Evolutionary conservation across 148 eudicot genomes (phyloP).

Genomic region (Camellia sinensis): DNA sequence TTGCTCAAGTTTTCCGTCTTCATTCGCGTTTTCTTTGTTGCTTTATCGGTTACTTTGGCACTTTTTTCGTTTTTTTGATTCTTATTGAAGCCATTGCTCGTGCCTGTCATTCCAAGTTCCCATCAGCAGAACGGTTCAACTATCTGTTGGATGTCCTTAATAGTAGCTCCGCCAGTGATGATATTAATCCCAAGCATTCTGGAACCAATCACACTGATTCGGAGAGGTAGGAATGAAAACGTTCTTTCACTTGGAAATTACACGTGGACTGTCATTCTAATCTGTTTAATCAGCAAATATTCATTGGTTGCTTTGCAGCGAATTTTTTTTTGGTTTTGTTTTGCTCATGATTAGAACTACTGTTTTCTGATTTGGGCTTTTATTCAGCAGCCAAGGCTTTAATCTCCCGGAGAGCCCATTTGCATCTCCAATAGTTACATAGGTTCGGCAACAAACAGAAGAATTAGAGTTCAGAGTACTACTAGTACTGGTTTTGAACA

Average conservation of each 20-base stretch:
- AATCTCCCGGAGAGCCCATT: constrained; percentile 72
- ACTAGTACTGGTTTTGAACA: constrained; percentile 11
- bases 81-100: background rate
- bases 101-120: constrained; percentile 35
- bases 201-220: constrained; percentile 30
- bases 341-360: background rate
- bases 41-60: background rate
- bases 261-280: no score
- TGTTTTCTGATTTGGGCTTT: background rate
- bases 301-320: no score
- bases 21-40: background rate
- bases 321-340: background rate
- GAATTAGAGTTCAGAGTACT: constrained; percentile 16
- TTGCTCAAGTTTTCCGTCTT: background rate
- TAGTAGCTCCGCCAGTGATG: constrained; percentile 19
- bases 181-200: constrained; percentile 19
- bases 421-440: constrained; percentile 39
- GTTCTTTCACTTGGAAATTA: background rate
- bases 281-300: no score
- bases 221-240: constrained; percentile 47
- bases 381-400: constrained; percentile 39
- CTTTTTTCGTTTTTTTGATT: background rate
- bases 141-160: constrained; percentile 33
- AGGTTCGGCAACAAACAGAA: constrained; percentile 16
- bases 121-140: constrained; percentile 27